Base-by-base conservation (phyloP, 345 rosid genomes). In the Cardamine occulta region DNA sequence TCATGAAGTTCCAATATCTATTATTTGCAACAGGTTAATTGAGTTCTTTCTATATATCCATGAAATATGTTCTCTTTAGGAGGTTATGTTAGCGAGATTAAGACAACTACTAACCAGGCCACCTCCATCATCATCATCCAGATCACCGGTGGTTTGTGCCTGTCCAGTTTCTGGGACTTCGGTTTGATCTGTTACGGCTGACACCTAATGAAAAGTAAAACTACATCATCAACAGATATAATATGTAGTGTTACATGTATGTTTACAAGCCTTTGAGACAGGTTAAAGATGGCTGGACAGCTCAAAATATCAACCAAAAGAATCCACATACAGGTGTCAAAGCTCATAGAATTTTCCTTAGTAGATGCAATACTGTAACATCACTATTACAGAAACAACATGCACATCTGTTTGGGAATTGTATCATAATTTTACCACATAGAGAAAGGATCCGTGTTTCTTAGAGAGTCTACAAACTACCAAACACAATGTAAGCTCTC, bases 71-170 rank as follows among this genome's bases (percentile, higher is more conserved):
- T 51, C 1, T 51, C 56, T 61, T 71, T 72, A 56, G 18, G 49
- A 63, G 15, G 29, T 21, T 66, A 29, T 7, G 37, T 8, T 65
- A 58, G 37, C 17, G 29, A 44, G 49, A 64, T 18, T 15, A 71
- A 76, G 70, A 58, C 19, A 74, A 64, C 55, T 70, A 84, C 97
- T 88, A 60, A 95, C 99, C 94, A 92, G 83, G 74, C 96, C 98
- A 71, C 89, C 90, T 51, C 98, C 97, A 48, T 95, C 99, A 29
- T 95, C 96, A 56, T 95, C 99, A 83, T 95, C 99, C 76, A 95
- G 82, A 90, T 95, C 98, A 74, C 84, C 91, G 1, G 96, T 74
- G 84, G 66, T 85, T 62, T 86, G 80, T 15, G 13, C 6, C 23
- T 73, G 78, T 53, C 84, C 89, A 74, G 76, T 81, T 51, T 95